Percentiles rank a stretch among this genome's conserved stretches.
Conservation (phyloP, 371 early-diverging fungal species). For the Lichtheimia hyalospora region DNA sequence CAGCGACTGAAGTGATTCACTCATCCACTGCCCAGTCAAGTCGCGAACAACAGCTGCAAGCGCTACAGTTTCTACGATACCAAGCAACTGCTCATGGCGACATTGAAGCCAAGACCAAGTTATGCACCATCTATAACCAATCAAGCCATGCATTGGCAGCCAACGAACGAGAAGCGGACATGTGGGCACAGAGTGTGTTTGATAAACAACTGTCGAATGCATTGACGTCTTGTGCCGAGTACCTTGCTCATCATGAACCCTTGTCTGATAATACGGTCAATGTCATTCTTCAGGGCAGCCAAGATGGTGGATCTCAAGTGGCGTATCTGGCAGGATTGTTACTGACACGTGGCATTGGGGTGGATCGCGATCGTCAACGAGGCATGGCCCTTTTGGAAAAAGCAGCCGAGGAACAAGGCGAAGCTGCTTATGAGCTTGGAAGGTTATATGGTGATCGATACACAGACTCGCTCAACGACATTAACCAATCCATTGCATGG, state of each 20-base stretch:
- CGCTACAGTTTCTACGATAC: constrained; percentile 28
- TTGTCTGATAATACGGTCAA: constrained; percentile 7
- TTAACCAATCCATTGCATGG: constrained; percentile 28
- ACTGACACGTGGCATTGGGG: constrained; percentile 36
- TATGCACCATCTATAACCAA: constrained; percentile 32
- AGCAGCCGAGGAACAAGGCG: constrained; percentile 29
- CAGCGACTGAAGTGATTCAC: constrained; percentile 26
- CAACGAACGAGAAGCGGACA: constrained; percentile 26
- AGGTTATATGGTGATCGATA: constrained; percentile 45
- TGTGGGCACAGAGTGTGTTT: constrained; percentile 47
- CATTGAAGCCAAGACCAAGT: constrained; percentile 43
- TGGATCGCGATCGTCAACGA: constrained; percentile 17
- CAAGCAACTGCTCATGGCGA: constrained; percentile 28
- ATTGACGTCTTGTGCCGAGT: constrained; percentile 14
- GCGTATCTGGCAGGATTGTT: constrained; percentile 39
- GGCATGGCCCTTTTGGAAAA: constrained; percentile 26
- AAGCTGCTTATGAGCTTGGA: constrained; percentile 46
- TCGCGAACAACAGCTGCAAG: constrained; percentile 8
- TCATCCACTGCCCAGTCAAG: not conserved
- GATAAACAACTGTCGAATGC: constrained; percentile 40
- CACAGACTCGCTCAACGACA: constrained; percentile 31
- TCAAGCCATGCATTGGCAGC: constrained; percentile 2
- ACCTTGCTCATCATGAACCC: constrained; percentile 13
- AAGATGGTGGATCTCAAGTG: constrained; percentile 3
- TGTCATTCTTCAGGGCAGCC: constrained; percentile 9